These are phyloP conservation scores for Ophiostoma triangulosporum DNA, from an alignment of 2,329 filamentous ascomycete species.

Conservation along the genomic window DNA sequence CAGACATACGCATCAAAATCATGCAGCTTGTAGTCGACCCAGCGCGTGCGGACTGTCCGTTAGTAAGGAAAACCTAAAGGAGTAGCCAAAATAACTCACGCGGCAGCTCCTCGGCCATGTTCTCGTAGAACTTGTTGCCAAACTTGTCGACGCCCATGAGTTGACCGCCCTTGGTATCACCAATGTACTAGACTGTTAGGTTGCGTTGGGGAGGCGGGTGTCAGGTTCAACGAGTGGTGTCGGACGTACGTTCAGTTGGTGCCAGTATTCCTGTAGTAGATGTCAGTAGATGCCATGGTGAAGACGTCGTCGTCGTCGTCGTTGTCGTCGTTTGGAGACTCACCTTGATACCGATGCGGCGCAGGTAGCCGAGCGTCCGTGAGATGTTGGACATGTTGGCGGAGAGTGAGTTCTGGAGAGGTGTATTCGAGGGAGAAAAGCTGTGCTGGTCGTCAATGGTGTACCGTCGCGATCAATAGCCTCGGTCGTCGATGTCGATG, in stretches of 20 bases:
- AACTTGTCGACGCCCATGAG: constrained; percentile 76
- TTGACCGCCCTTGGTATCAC: constrained; percentile 86
- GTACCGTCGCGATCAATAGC: not conserved
- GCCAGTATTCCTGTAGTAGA: constrained; percentile 65
- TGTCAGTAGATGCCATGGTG: not conserved
- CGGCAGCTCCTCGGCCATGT: constrained; percentile 84
- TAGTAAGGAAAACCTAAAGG: not conserved
- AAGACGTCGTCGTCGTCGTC: not conserved
- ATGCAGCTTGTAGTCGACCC: constrained; percentile 90
- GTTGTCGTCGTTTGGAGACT: not conserved
- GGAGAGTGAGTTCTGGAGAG: not conserved
- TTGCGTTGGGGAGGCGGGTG: not conserved
- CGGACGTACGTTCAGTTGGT: constrained; percentile 77
- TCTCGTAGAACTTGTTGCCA: constrained; percentile 98
- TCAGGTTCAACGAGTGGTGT: not conserved
- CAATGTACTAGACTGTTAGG: constrained; percentile 35
- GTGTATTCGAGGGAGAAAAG: not conserved
- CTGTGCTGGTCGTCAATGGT: too few relatives aligned
- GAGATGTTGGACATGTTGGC: constrained; percentile 75
- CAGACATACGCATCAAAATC: constrained; percentile 60
- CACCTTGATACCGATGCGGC: constrained; percentile 81
- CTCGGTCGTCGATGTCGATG: not conserved
- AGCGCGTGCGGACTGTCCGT: constrained; percentile 73
- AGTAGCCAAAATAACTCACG: constrained; percentile 36
- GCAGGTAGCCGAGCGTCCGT: constrained; percentile 75